Evolutionary conservation across 139 green algal genomes (phyloP), one percentile per base, ranked within the genome.

Genomic region (Chara braunii): DNA sequence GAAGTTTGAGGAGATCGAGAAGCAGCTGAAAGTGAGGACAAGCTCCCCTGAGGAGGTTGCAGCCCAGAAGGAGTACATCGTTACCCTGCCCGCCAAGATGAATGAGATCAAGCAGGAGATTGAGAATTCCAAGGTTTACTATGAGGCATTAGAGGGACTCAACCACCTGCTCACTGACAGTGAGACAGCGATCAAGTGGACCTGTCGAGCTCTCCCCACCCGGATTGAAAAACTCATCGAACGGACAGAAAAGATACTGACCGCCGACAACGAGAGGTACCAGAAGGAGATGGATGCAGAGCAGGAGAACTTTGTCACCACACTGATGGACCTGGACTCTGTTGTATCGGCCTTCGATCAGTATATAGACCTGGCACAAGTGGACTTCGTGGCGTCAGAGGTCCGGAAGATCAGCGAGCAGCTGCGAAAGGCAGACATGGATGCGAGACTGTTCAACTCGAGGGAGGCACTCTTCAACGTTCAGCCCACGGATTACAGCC

Each of bases 11-110:
- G 81, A 89, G 45, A 78, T 91, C 43, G 78, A 90, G 58, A 72
- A 70, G 32, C 35, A 64, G 43, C 64, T 86, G 0, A 75, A 78
- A 62, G 70, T 79, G 51, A 85, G 84, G 70, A 66, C 79, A 1
- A 63, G 23, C 36, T 82, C 52, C 51, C 75, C 87, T 33, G 87
- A 94, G 72, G 84, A 89, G 8, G 85, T 94, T 32, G 81, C 86
- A 51, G 59, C 70, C 50, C 74, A 83, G 72, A 75, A 85, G n/a
- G 82, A 81, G 63, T 55, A 73, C 72, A 87, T 88, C 24, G 82
- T 86, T 11, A 22, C 54, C 18, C 52, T 91, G 37, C 82, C 83
- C 24, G 68, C 70, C 36, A 84, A 79, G 52, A 64, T 89, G 2
- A n/a, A 26, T 11, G 70, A 86, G 28, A 59, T 91, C 9, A 64